Evolutionary conservation across 148 eudicot species (phyloP), one percentile per base, ranked within the genome.

Genomic region (Agrostemma githago): DNA sequence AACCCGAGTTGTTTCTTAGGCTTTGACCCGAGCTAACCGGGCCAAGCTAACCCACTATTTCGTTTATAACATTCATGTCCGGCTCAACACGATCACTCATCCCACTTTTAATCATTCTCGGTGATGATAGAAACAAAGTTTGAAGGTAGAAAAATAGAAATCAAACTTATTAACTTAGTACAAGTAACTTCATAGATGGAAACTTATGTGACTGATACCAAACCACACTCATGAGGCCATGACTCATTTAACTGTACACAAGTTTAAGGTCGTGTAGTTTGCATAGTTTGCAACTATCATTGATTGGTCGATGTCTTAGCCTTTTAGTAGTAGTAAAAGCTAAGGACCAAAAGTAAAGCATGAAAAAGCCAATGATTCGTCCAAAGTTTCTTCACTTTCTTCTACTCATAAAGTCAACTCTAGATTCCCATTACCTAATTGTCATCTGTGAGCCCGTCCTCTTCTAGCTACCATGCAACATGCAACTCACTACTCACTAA

Each of bases 281-380:
- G 40, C 51, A 38, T 63, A 40, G 48, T 39, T 41, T 16, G 21
- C 41, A 11, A 51, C 16, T 51, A 12, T 51, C 16, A 51, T 51
- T 51, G 0, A 51, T 40, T 66, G 68, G 64, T 61, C 39, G 56
- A 61, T 19, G 12, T 40, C 14, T 14, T 14, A 12, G 5, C 6
- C 39, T 37, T 42, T 39, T 14, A 3, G n/a, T 5, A 43, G 44
- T 14, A 12, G n/a, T 5, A 43, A 67, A 67, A 43, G 71, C 12
- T 0, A 67, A 6, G 71, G 71, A 66, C 70, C 56, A 43, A 67
- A 43, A 43, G 37, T 42, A 67, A 67, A 67, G 71, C 39, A 51
- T 15, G 16, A 8, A 62, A 62, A 62, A 10, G 10, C 68, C 68
- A 67, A 67, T 44, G 54, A 43, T 17, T 66, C 37, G 51, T n/a